These are phyloP conservation scores for Turnera subulata DNA, from an alignment of 345 rosid species.

Conservation along the genomic window DNA sequence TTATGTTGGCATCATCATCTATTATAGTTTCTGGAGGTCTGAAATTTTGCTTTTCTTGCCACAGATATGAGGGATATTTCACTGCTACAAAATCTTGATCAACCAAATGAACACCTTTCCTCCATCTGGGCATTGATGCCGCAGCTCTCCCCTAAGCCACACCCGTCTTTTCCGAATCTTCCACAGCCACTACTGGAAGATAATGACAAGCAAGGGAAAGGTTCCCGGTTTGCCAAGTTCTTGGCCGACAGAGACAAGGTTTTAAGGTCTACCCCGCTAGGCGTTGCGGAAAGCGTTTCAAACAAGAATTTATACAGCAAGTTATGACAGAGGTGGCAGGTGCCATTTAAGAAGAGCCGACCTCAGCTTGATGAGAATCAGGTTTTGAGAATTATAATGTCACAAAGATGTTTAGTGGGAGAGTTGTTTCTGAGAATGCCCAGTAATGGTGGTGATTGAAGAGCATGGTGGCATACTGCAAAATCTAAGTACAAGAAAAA, in stretches of 20 bases:
- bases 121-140: constrained; percentile 87
- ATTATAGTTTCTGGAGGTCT: constrained; percentile 1
- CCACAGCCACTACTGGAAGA: constrained; percentile 42
- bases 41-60: not conserved
- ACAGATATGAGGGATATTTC: constrained; percentile 55
- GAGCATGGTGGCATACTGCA: no score
- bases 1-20: not conserved
- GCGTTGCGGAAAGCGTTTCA: constrained; percentile 28
- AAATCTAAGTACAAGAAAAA: no score
- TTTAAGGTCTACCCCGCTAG: constrained; percentile 31
- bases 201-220: constrained; percentile 46
- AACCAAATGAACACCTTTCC: constrained; percentile 55
- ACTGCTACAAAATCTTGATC: constrained; percentile 58
- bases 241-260: constrained; percentile 47
- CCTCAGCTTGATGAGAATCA: constrained; percentile 1
- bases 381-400: not conserved
- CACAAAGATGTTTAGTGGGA: not conserved
- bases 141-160: constrained; percentile 51
- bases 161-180: constrained; percentile 36
- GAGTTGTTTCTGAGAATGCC: not conserved
- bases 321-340: constrained; percentile 64
- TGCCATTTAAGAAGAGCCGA: not conserved
- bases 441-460: no score
- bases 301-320: constrained; percentile 42
- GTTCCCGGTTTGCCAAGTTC: constrained; percentile 83